Conservation (phyloP, 768 basidiomycete species). For the Lentinula lateritia region DNA sequence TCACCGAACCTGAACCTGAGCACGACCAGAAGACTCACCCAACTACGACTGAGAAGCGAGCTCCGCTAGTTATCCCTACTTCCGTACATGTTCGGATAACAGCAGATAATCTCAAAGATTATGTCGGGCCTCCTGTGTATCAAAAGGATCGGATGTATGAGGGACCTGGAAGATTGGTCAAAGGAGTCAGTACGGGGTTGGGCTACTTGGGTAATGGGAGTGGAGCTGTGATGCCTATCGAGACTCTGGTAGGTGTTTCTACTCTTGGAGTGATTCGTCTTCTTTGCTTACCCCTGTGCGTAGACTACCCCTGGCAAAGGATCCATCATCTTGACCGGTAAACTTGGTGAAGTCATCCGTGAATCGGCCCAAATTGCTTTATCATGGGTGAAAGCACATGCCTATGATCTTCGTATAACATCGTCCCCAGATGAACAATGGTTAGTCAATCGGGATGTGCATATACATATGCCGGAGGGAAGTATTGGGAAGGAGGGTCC, state of each 20-base stretch:
- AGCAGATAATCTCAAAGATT: slow-evolving; percentile 87
- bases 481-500: slow-evolving; percentile 94
- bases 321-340: slow-evolving; percentile 86
- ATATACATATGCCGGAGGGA: slow-evolving; percentile 97
- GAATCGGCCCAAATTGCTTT: slow-evolving; percentile 95
- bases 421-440: slow-evolving; percentile 65
- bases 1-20: slow-evolving; percentile 11
- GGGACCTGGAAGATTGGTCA: neutral
- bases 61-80: slow-evolving; percentile 78
- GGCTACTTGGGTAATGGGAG: slow-evolving; percentile 96
- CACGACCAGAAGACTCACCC: slow-evolving; percentile 32
- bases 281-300: neutral
- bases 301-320: slow-evolving; percentile 98
- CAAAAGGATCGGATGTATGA: slow-evolving; percentile 90
- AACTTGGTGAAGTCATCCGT: slow-evolving; percentile 95
- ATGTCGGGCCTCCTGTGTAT: slow-evolving; percentile 93
- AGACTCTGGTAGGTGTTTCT: slow-evolving; percentile 67
- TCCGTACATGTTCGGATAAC: slow-evolving; percentile 77
- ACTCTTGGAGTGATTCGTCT: slow-evolving; percentile 2
- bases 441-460: slow-evolving; percentile 81
- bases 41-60: slow-evolving; percentile 73
- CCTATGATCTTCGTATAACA: slow-evolving; percentile 85
- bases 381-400: slow-evolving; percentile 90
- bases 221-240: slow-evolving; percentile 96
- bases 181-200: slow-evolving; percentile 91